Base-by-base conservation (phyloP, 2,329 filamentous ascomycete species). In the Alternaria atra region DNA sequence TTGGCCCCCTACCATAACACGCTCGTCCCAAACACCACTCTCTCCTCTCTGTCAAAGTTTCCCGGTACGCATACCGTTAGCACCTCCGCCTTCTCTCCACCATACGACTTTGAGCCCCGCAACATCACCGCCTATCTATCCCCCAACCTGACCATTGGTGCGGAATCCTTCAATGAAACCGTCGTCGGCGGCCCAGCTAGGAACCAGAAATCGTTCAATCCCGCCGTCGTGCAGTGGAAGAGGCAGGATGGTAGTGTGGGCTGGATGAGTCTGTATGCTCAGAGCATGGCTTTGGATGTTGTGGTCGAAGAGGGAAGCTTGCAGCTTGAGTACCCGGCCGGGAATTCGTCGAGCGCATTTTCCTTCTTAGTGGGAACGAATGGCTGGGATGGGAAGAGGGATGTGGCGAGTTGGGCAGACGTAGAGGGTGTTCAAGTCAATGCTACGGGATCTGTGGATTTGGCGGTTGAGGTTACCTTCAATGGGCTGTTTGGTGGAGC, bases 61-160 rank as follows among this genome's bases (percentile, higher is more conserved):
- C 73, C 77, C 0, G 85, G 83, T 1, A 84, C 87, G 51, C 86
- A 85, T 65, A 82, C 76, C 1, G 87, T 86, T 53, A 78, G 67
- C 0, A 84, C 83, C 0, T 83, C 83, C 6, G 83, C 86, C 0
- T 87, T 83, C 68, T 86, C 86, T 1, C 86, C 87, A 1, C 87
- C 87, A 0, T 87, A 82, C 51, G 88, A 90, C 69, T 79, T 79
- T 1, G 82, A 81, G 15, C 81, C 84, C 0, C 82, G 88, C 17
- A 89, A 89, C 66, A 85, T 89, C 61, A 84, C 84, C 0, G 82
- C 85, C 10, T 90, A 86, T 85, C 67, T 90, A 0, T 84, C 84
- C 0, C 73, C 81, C 3, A 82, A 85, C 25, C 76, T 90, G 10
- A 88, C 84, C 8, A 88, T 90, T 61, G 88, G 88, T 37, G 86